Conservation (phyloP, 1,139 yeast species). For the Saccharomyces pastorianus region DNA sequence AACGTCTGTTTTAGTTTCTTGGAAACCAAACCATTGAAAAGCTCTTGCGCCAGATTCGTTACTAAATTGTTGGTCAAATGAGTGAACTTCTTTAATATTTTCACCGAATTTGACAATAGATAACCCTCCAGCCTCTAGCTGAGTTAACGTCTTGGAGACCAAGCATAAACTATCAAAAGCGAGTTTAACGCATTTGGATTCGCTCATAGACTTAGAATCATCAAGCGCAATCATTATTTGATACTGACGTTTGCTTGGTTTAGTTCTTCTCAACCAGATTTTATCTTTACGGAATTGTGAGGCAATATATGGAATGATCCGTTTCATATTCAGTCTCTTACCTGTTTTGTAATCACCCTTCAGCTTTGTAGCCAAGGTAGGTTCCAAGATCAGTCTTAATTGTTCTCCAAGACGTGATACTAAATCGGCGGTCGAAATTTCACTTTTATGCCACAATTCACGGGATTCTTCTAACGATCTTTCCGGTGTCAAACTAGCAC, state of each 20-base stretch:
- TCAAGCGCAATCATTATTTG: conserved; percentile 97
- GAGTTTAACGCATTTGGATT: conserved; percentile 77
- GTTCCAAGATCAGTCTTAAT: conserved; percentile 83
- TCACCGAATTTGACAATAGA: conserved; percentile 91
- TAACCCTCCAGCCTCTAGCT: conserved; percentile 88
- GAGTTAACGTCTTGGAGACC: conserved; percentile 89
- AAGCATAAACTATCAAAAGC: conserved; percentile 93
- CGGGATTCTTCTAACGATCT: conserved; percentile 60
- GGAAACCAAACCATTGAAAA: conserved; percentile 86
- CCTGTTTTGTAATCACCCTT: conserved; percentile 97
- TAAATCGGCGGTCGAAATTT: conserved; percentile 73
- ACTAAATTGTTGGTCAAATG: conserved; percentile 77
- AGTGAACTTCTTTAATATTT: conserved; percentile 74
- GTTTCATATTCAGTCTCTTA: conserved; percentile 91
- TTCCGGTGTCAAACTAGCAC: conserved; percentile 34
- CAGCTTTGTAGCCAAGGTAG: conserved; percentile 87
- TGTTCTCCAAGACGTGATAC: conserved; percentile 90
- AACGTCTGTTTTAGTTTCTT: conserved; percentile 81
- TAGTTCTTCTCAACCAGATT: conserved; percentile 96
- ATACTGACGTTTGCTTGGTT: conserved; percentile 94
- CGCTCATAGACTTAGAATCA: conserved; percentile 96
- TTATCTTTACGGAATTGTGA: conserved; percentile 96
- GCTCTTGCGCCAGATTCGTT: conserved; percentile 76
- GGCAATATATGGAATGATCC: conserved; percentile 96
- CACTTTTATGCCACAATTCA: conserved; percentile 75